A percentile compares a stretch with the other conserved stretches of the same genome.
phyloP scores from a whole-genome alignment of 148 eudicot species.

The Nepenthes mirabilis region DNA sequence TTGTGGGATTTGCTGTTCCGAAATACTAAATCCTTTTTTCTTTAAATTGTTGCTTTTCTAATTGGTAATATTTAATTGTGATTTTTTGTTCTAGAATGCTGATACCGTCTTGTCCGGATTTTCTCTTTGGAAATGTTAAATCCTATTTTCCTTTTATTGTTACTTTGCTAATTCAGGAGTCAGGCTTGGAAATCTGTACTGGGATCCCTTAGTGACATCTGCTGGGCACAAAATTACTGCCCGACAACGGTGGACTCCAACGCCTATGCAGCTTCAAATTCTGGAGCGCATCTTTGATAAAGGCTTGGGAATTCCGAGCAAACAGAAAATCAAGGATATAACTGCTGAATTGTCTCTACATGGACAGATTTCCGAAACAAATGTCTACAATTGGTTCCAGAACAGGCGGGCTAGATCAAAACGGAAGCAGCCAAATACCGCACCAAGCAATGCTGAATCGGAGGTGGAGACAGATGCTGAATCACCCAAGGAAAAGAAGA shows the following conservation, averaged over 20 bases:
- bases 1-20: too few species aligned
- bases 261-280: constrained; percentile 76
- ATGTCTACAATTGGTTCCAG: constrained; percentile 95
- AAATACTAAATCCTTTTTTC: too few species aligned
- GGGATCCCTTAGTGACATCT: constrained; percentile 62
- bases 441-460: constrained; percentile 57
- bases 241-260: constrained; percentile 87
- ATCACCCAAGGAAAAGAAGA: constrained; percentile 66
- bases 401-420: constrained; percentile 91
- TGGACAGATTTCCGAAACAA: constrained; percentile 85
- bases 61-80: neutral
- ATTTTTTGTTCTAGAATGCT: neutral
- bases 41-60: neutral
- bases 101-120: neutral
- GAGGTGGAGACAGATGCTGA: constrained; percentile 77
- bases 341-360: constrained; percentile 66
- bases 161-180: constrained; percentile 32
- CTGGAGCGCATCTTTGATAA: constrained; percentile 80
- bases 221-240: constrained; percentile 61
- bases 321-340: constrained; percentile 87
- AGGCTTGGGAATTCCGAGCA: constrained; percentile 85
- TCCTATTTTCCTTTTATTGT: neutral
- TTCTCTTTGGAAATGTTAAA: neutral
- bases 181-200: constrained; percentile 61
- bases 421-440: constrained; percentile 55